Percentiles rank a stretch among this genome's conserved stretches.
Conservation (phyloP, 805 yeast genomes). For the Wickerhamiella cacticola region DNA sequence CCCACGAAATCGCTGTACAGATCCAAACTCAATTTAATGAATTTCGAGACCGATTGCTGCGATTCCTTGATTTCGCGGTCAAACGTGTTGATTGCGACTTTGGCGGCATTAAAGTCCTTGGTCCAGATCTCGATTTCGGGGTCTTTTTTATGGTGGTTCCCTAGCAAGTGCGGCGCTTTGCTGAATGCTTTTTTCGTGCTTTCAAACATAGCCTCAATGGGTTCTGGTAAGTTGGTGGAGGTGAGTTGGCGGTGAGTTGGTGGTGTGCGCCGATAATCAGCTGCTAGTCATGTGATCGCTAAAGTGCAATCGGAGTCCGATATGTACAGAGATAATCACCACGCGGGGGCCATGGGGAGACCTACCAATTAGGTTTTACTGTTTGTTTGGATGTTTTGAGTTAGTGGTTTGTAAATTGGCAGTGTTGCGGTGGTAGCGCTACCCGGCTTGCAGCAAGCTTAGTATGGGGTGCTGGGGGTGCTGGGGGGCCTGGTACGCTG, state of each 20-base stretch:
- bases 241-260: too few relatives aligned
- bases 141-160: slow-evolving; percentile 6
- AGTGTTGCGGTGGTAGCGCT: too few relatives aligned
- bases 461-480: too few relatives aligned
- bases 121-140: slow-evolving; percentile 9
- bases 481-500: too few relatives aligned
- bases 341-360: too few relatives aligned
- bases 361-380: too few relatives aligned
- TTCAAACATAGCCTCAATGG: slow-evolving; percentile 2
- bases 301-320: neutral
- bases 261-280: neutral
- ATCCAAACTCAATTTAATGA: neutral
- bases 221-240: too few relatives aligned
- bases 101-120: slow-evolving; percentile 9
- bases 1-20: neutral
- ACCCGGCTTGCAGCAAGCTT: too few relatives aligned
- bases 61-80: slow-evolving; percentile 8
- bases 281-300: neutral
- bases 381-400: too few relatives aligned
- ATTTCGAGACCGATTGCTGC: neutral
- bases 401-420: too few relatives aligned
- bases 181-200: slow-evolving; percentile 8
- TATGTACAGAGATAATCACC: too few relatives aligned
- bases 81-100: slow-evolving; percentile 7
- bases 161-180: slow-evolving; percentile 6